A percentile compares a stretch with the other conserved stretches of the same genome.
These are phyloP conservation scores for Chaetothyriales sp. DNA, from an alignment of 2,329 filamentous ascomycete genomes.

Conservation along the genomic window DNA sequence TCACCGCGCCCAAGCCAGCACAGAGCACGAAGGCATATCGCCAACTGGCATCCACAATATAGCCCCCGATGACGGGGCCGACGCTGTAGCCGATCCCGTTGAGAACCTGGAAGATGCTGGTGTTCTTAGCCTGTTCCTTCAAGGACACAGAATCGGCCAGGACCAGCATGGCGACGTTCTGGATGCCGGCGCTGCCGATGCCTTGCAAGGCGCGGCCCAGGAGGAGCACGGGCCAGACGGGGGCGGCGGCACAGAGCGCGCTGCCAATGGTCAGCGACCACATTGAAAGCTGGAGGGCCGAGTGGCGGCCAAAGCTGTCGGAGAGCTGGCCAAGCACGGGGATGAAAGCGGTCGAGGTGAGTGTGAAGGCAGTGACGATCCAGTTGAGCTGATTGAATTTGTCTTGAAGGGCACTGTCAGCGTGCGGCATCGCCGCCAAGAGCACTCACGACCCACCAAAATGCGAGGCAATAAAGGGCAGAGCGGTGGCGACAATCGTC, in stretches of 20 bases:
- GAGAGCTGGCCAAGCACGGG: slow-evolving; percentile 39
- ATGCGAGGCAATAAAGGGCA: slow-evolving; percentile 50
- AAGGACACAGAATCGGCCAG: slow-evolving; percentile 36
- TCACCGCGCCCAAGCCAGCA: slow-evolving; percentile 9
- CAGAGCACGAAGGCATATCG: slow-evolving; percentile 45
- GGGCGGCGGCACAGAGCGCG: slow-evolving; percentile 37
- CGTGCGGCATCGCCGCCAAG: background rate
- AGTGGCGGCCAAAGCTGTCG: slow-evolving; percentile 40
- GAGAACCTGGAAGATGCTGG: slow-evolving; percentile 47
- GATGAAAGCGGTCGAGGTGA: slow-evolving; percentile 46
- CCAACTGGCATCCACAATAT: slow-evolving; percentile 43
- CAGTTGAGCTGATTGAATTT: slow-evolving; percentile 31
- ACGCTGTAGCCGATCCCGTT: slow-evolving; percentile 46
- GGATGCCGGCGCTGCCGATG: slow-evolving; percentile 39
- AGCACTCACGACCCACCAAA: slow-evolving; percentile 36
- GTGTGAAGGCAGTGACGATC: slow-evolving; percentile 53
- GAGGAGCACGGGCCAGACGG: slow-evolving; percentile 37
- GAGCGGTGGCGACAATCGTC: slow-evolving; percentile 49
- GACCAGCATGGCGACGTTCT: slow-evolving; percentile 42
- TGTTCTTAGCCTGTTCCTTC: slow-evolving; percentile 49
- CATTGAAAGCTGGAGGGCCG: slow-evolving; percentile 42
- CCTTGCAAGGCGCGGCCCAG: slow-evolving; percentile 39
- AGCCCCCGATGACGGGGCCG: slow-evolving; percentile 49
- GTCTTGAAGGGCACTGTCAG: slow-evolving; percentile 42
- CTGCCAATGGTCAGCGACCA: slow-evolving; percentile 44